phyloP scores from a whole-genome alignment of 345 rosid genomes.

The Salix koriyanagi region DNA sequence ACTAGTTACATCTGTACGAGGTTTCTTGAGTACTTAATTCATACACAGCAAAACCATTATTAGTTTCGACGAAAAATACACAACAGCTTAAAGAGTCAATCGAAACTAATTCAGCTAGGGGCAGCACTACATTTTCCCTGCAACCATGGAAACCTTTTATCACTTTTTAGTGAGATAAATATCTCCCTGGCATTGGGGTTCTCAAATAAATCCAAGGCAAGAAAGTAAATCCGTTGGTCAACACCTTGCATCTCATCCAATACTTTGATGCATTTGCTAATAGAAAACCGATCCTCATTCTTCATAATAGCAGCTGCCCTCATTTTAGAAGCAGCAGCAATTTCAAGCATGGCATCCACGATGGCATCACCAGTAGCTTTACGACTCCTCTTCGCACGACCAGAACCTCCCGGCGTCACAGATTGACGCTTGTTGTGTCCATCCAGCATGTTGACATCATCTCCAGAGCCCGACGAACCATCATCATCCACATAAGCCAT shows the following conservation, averaged over 20 bases:
- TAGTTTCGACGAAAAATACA: constrained; percentile 11
- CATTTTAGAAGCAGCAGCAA: constrained; percentile 77
- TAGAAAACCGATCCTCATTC: constrained; percentile 67
- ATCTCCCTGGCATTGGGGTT: constrained; percentile 59
- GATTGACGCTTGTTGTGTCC: constrained; percentile 53
- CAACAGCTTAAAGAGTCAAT: not conserved
- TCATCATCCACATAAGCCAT: constrained; percentile 48
- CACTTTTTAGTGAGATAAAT: constrained; percentile 66
- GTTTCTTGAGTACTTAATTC: constrained; percentile 11
- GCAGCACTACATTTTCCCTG: constrained; percentile 52
- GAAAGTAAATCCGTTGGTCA: constrained; percentile 58
- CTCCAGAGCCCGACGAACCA: constrained; percentile 58
- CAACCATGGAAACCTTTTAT: constrained; percentile 68
- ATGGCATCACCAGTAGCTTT: constrained; percentile 79
- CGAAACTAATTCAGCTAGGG: constrained; percentile 23
- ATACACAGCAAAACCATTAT: not conserved
- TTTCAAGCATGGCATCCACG: constrained; percentile 88
- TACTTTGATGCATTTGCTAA: constrained; percentile 78
- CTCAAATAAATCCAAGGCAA: constrained; percentile 78
- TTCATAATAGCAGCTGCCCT: constrained; percentile 65
- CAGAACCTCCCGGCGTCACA: constrained; percentile 36
- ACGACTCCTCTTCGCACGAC: constrained; percentile 59
- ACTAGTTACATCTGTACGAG: constrained; percentile 27
- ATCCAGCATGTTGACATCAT: constrained; percentile 48
- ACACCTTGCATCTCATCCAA: constrained; percentile 74